Evolutionary conservation across 495 filamentous ascomycete genomes (phyloP).

Genomic region (Penicillium arizonense): DNA sequence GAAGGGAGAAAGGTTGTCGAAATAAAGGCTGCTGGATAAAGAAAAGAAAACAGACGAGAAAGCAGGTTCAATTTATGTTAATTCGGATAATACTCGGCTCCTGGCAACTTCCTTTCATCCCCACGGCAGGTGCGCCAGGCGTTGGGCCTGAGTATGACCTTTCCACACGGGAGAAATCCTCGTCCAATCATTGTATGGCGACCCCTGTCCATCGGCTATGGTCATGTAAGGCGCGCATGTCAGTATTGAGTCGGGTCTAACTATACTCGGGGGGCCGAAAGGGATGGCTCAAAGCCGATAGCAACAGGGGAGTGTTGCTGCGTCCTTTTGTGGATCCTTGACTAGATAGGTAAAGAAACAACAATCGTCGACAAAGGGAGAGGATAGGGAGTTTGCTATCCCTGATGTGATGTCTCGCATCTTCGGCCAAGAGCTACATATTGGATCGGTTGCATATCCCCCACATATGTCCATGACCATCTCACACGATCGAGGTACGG

Average conservation of each 20-base stretch:
- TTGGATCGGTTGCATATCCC: conserved; percentile 4
- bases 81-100: not conserved
- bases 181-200: conserved; percentile 20
- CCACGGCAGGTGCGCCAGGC: not conserved
- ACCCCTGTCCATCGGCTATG: conserved; percentile 15
- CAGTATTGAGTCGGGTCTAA: conserved; percentile 16
- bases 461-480: conserved; percentile 3
- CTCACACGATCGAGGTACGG: not conserved
- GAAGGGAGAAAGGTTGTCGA: not conserved
- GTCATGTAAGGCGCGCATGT: conserved; percentile 32
- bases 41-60: not conserved
- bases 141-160: not conserved
- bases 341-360: conserved; percentile 16
- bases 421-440: conserved; percentile 5
- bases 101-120: not conserved
- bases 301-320: not conserved
- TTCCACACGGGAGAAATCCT: conserved; percentile 1
- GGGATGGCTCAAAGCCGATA: conserved; percentile 18
- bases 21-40: conserved; percentile 1
- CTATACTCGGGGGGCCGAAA: not conserved
- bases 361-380: conserved; percentile 12
- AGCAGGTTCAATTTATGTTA: conserved; percentile 22
- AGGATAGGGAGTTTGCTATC: conserved; percentile 8
- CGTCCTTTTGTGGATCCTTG: conserved; percentile 7
- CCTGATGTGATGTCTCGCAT: conserved; percentile 29